A percentile compares a stretch with the other conserved stretches of the same genome.
These are phyloP conservation scores for Dacryopinax primogenitus DNA, from an alignment of 768 basidiomycete genomes.

Conservation along the genomic window DNA sequence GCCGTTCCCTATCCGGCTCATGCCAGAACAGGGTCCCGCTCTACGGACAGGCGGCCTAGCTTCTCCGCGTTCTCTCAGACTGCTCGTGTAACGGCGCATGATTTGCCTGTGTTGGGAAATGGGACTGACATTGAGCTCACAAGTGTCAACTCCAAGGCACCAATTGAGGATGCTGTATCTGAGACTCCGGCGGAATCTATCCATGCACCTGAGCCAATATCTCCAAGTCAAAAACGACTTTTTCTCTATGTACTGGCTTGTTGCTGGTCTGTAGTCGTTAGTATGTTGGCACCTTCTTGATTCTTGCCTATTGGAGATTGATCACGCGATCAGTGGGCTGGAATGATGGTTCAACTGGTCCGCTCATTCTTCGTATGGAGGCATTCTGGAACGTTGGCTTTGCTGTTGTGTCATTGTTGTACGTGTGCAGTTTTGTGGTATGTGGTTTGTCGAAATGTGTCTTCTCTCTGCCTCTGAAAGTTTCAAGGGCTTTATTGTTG, in stretches of 20 bases:
- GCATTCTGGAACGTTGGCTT: slow-evolving; percentile 1
- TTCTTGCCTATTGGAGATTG: no score
- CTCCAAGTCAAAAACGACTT: neutral
- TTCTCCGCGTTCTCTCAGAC: neutral
- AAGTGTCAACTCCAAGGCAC: neutral
- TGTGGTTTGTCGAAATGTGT: neutral
- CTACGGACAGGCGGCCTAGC: neutral
- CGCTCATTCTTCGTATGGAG: slow-evolving; percentile 1
- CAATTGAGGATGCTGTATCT: neutral
- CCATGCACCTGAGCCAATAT: neutral
- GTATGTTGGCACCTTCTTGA: neutral
- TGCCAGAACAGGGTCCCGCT: neutral
- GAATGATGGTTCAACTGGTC: slow-evolving; percentile 2
- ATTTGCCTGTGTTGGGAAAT: neutral
- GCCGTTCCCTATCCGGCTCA: neutral
- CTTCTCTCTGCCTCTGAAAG: neutral
- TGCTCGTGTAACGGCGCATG: slow-evolving; percentile 1
- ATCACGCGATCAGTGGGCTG: neutral
- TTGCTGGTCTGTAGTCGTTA: slow-evolving; percentile 3
- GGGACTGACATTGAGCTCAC: neutral
- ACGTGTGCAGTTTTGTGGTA: neutral
- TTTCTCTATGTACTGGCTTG: neutral
- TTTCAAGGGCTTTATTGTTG: neutral
- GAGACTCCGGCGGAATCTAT: neutral
- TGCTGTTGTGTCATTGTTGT: neutral